Base-by-base conservation (phyloP, 2,329 filamentous ascomycete species). In the Teratosphaeria nubilosa region DNA sequence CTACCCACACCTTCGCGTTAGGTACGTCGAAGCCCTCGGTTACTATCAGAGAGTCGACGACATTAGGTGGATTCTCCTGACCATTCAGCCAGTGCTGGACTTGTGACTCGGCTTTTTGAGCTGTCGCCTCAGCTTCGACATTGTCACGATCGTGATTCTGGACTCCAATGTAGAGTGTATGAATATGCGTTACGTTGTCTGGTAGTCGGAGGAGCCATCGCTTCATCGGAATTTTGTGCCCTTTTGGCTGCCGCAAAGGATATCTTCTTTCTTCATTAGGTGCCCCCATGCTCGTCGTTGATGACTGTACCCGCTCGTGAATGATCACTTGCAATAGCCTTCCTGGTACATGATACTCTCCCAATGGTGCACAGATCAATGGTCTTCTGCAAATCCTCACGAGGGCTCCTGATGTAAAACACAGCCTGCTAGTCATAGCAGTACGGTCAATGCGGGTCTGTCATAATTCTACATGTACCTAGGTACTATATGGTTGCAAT, bases 91-190 rank as follows among this genome's bases (percentile, higher is more conserved):
- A 41, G n/a, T 45, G 30, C 0, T 73, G 60, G 58, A 68, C 65
- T n/a, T 55, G 22, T 25, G 66, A 56, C 9, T 73, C 62, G 2
- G 51, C 31, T 1, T 53, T 25, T 30, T 65, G 62, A 10, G 61
- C 63, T 37, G 63, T 50, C 6, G 30, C 9, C 30, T 32, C 54
- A 5, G 57, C 62, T 9, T 56, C 45, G 1, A 51, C n/a, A 11
- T 63, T 56, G 14, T 59, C 41, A 22, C 10, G 51, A 1, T 45
- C 51, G 34, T 68, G 70, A 27, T 65, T 60, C 59, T 74, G 70
- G 11, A 68, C 60, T 9, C 71, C 72, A 9, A 73, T 57, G 53
- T 73, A 73, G 2, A 68, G 57, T 11, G 69, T 72, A 55, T 67
- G 66, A 7, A 72, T 59, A 16, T 66, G 62, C 0, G 58, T 64